Percentiles rank a stretch among this genome's conserved stretches.
Evolutionary conservation across 2,329 filamentous ascomycete genomes (phyloP).

Genomic region (Epichloe typhina): DNA sequence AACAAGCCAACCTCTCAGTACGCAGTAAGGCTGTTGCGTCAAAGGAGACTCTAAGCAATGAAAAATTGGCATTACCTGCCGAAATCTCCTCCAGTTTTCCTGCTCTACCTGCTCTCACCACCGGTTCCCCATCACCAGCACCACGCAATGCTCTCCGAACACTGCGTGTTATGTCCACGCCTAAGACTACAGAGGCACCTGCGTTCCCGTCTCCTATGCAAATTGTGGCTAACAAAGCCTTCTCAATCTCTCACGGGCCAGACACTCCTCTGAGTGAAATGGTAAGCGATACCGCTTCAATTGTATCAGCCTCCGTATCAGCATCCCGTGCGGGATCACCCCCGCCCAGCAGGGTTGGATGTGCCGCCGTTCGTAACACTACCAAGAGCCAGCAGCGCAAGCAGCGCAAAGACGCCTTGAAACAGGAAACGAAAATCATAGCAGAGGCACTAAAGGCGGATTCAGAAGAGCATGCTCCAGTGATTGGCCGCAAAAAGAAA

Average conservation of each 20-base stretch:
- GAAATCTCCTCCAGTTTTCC: slow-evolving; percentile 31
- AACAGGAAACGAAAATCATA: slow-evolving; percentile 46
- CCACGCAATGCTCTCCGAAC: slow-evolving; percentile 48
- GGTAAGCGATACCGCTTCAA: slow-evolving; percentile 63
- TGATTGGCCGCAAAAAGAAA: slow-evolving; percentile 72
- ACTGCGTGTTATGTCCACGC: slow-evolving; percentile 44
- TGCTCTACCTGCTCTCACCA: slow-evolving; percentile 32
- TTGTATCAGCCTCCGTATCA: slow-evolving; percentile 58
- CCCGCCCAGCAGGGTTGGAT: slow-evolving; percentile 50
- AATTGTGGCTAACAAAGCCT: slow-evolving; percentile 16
- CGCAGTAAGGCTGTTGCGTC: neutral
- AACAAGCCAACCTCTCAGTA: neutral
- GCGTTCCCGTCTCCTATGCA: slow-evolving; percentile 22
- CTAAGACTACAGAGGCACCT: slow-evolving; percentile 44
- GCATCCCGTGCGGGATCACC: slow-evolving; percentile 59
- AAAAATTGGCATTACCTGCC: slow-evolving; percentile 4
- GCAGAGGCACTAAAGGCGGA: slow-evolving; percentile 37
- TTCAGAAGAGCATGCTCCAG: slow-evolving; percentile 51
- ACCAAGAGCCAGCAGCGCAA: slow-evolving; percentile 74
- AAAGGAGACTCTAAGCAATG: slow-evolving; percentile 1
- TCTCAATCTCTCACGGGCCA: slow-evolving; percentile 37
- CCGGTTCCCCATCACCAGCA: slow-evolving; percentile 35
- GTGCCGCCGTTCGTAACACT: slow-evolving; percentile 52
- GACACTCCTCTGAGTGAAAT: slow-evolving; percentile 61
- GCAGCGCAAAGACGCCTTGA: slow-evolving; percentile 54